Percentiles rank a stretch among this genome's conserved stretches.
phyloP scores from a whole-genome alignment of 495 filamentous ascomycete species.

The Bacidia rubella region DNA sequence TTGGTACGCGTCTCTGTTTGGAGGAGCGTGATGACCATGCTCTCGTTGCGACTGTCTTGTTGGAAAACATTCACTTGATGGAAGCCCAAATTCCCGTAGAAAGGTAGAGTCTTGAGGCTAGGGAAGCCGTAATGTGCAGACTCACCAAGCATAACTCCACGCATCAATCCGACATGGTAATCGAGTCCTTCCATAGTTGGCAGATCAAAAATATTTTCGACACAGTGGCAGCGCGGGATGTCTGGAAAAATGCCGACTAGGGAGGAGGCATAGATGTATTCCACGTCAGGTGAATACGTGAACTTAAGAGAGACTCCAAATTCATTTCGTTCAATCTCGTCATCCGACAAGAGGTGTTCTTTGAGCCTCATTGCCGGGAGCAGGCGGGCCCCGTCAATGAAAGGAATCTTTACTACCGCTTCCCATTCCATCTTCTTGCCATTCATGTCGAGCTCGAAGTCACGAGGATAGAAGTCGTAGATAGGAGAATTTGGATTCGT shows the following conservation, averaged over 20 bases:
- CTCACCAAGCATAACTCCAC: constrained; percentile 72
- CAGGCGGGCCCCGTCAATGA: constrained; percentile 83
- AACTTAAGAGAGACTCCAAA: constrained; percentile 92
- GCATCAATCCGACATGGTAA: constrained; percentile 68
- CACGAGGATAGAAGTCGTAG: constrained; percentile 93
- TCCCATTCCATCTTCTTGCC: constrained; percentile 99
- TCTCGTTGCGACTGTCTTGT: constrained; percentile 91
- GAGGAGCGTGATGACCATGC: constrained; percentile 76
- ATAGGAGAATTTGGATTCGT: constrained; percentile 83
- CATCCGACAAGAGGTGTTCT: constrained; percentile 59
- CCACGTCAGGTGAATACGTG: constrained; percentile 60
- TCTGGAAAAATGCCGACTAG: constrained; percentile 86
- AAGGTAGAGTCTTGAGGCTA: constrained; percentile 67
- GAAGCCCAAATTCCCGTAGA: constrained; percentile 66
- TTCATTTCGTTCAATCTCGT: constrained; percentile 68
- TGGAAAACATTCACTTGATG: constrained; percentile 95
- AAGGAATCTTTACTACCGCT: constrained; percentile 96
- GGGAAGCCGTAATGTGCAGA: constrained; percentile 86
- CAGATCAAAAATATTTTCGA: constrained; percentile 90
- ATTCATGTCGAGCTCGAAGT: constrained; percentile 98
- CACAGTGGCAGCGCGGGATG: constrained; percentile 71
- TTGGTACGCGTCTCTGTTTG: constrained; percentile 59
- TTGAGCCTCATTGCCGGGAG: constrained; percentile 73
- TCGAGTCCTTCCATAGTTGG: constrained; percentile 85
- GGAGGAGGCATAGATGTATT: constrained; percentile 74